These are phyloP conservation scores for Melastoma malabathricum DNA, from an alignment of 345 rosid species.

Conservation along the genomic window DNA sequence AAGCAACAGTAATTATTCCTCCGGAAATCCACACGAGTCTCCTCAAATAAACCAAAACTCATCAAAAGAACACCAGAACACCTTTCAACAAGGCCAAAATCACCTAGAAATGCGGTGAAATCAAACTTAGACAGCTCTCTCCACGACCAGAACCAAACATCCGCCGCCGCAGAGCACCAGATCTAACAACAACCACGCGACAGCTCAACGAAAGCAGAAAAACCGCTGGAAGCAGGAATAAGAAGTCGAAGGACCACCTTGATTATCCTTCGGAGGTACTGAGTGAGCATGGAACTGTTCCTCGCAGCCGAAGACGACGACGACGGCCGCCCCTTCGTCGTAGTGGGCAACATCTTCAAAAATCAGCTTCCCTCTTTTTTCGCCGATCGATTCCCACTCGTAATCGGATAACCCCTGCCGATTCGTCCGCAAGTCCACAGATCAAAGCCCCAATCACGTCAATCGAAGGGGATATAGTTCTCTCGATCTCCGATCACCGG, in stretches of 20 bases:
- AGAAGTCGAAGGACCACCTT: constrained; percentile 41
- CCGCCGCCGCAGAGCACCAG: neutral
- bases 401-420: neutral
- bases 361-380: neutral
- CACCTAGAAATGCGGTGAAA: no score
- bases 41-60: no score
- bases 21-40: no score
- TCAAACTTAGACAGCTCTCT: no score
- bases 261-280: constrained; percentile 88
- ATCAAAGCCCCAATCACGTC: neutral
- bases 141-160: no score
- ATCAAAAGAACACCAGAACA: no score
- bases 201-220: constrained; percentile 13
- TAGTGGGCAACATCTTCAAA: constrained; percentile 62
- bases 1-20: no score
- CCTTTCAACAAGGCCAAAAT: no score
- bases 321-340: constrained; percentile 66
- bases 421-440: constrained; percentile 1
- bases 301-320: constrained; percentile 34
- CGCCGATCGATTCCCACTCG: neutral
- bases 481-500: no score
- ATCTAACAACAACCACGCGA: neutral
- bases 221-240: constrained; percentile 5
- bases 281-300: constrained; percentile 54
- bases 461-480: no score